Percentiles rank a stretch among this genome's conserved stretches.
Evolutionary conservation across 352 stramenopile genomes (phyloP).

Genomic region (Pythium coloratum): DNA sequence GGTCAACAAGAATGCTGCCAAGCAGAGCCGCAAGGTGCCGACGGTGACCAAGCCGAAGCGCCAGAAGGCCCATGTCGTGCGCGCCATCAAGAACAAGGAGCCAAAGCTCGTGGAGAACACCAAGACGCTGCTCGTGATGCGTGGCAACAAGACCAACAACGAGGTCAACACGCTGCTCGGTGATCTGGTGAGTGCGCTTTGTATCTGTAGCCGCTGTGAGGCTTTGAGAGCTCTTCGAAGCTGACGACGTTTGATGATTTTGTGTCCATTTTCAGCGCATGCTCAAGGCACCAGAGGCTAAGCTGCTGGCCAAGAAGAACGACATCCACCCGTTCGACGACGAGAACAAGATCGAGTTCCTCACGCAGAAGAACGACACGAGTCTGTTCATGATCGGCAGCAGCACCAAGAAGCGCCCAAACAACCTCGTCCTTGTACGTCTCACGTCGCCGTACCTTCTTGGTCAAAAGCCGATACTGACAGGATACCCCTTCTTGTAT

Average conservation of each 20-base stretch:
- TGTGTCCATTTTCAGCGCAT: constrained; percentile 46
- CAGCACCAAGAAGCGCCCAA: constrained; percentile 99
- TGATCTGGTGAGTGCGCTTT: constrained; percentile 56
- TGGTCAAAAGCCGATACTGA: not conserved
- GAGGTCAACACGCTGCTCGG: constrained; percentile 78
- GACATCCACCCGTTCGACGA: constrained; percentile 95
- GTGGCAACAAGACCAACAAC: constrained; percentile 89
- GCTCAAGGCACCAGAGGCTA: constrained; percentile 85
- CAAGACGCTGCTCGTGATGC: constrained; percentile 88
- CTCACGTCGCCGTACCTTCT: not conserved
- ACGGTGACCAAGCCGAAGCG: constrained; percentile 76
- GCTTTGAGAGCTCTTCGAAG: not conserved
- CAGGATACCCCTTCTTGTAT: not conserved
- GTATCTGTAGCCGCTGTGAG: not conserved
- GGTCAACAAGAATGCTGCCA: constrained; percentile 62
- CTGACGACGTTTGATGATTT: constrained; percentile 1
- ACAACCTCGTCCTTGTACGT: constrained; percentile 95
- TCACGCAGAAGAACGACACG: constrained; percentile 98
- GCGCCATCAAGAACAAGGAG: constrained; percentile 86
- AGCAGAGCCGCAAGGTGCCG: constrained; percentile 73
- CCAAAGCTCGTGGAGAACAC: constrained; percentile 92
- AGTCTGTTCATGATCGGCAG: constrained; percentile 95
- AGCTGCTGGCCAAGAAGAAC: constrained; percentile 93
- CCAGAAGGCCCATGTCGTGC: constrained; percentile 76
- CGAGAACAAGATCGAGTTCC: constrained; percentile 91